Percentiles rank a stretch among this genome's conserved stretches.
Conservation (phyloP, 768 basidiomycete genomes). For the Phanerodontia chrysosporium region DNA sequence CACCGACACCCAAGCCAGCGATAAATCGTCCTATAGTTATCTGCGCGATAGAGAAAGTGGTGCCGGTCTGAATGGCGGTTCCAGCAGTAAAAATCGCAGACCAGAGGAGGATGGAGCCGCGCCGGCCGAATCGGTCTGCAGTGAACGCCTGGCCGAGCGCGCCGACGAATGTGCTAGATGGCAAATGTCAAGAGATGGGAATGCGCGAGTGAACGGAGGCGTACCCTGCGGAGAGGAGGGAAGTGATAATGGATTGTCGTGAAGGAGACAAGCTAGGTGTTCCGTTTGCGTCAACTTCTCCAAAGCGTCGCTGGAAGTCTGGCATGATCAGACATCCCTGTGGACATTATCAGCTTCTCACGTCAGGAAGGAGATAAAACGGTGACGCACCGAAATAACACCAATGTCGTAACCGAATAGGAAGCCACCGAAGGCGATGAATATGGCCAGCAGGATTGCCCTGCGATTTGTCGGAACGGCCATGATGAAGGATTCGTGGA, state of each 20-base stretch:
- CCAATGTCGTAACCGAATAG: conserved; percentile 76
- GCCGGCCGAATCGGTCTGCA: conserved; percentile 66
- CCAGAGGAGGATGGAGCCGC: conserved; percentile 75
- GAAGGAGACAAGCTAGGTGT: conserved; percentile 49
- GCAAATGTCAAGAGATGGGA: neutral
- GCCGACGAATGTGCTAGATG: conserved; percentile 31
- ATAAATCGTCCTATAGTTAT: conserved; percentile 71
- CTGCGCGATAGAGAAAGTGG: conserved; percentile 54
- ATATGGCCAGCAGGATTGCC: conserved; percentile 61
- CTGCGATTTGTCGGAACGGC: conserved; percentile 59
- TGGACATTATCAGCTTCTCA: neutral
- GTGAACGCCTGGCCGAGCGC: conserved; percentile 72
- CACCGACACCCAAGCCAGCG: conserved; percentile 75
- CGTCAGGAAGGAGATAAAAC: neutral
- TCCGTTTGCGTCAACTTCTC: conserved; percentile 45
- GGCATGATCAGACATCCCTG: conserved; percentile 79
- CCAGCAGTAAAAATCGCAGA: conserved; percentile 68
- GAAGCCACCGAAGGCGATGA: conserved; percentile 76
- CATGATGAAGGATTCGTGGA: conserved; percentile 14
- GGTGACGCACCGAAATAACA: conserved; percentile 57
- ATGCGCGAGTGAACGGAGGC: conserved; percentile 14
- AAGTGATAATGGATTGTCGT: conserved; percentile 75
- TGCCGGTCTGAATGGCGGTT: conserved; percentile 65
- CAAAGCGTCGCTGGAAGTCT: conserved; percentile 70
- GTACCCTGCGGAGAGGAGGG: conserved; percentile 70